Conservation (phyloP, 2,329 filamentous ascomycete genomes). For the Penicillium glabrum region DNA sequence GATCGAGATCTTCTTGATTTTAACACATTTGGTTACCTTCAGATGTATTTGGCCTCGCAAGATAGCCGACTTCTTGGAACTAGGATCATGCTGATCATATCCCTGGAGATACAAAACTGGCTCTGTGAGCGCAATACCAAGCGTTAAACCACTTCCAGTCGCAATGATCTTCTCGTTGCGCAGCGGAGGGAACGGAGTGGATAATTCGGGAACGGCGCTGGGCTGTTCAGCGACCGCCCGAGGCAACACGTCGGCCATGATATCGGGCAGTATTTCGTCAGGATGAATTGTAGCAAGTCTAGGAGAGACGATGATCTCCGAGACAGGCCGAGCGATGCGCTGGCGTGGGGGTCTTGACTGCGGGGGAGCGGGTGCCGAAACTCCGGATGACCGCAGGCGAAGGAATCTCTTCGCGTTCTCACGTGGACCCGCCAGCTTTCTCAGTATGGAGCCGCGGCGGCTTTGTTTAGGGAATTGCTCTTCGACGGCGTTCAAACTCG, state of each 20-base stretch:
- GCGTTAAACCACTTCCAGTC: slow-evolving; percentile 49
- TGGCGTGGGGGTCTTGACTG: slow-evolving; percentile 24
- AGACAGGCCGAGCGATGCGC: slow-evolving; percentile 33
- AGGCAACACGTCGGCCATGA: slow-evolving; percentile 19
- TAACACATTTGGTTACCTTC: slow-evolving; percentile 81
- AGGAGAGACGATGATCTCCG: slow-evolving; percentile 36
- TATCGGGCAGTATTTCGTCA: not conserved
- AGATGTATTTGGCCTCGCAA: slow-evolving; percentile 81
- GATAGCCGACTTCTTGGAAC: slow-evolving; percentile 72
- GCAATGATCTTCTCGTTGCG: slow-evolving; percentile 50
- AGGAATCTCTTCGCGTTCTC: slow-evolving; percentile 50
- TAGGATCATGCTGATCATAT: slow-evolving; percentile 50
- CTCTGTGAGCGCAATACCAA: slow-evolving; percentile 49
- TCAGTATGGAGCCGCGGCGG: slow-evolving; percentile 30
- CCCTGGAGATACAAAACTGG: slow-evolving; percentile 51
- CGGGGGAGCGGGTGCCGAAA: slow-evolving; percentile 26
- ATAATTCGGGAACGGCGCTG: slow-evolving; percentile 26
- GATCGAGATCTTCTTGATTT: slow-evolving; percentile 87
- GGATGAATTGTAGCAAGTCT: slow-evolving; percentile 31
- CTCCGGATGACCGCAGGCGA: slow-evolving; percentile 38
- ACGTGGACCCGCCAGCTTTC: slow-evolving; percentile 47
- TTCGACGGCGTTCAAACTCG: slow-evolving; percentile 19
- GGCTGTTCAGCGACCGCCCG: slow-evolving; percentile 20
- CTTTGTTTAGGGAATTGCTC: slow-evolving; percentile 28
- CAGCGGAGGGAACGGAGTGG: slow-evolving; percentile 34